Percentiles rank a stretch among this genome's conserved stretches.
Conservation (phyloP, 2,329 filamentous ascomycete species). For the Fusarium protoensiforme region DNA sequence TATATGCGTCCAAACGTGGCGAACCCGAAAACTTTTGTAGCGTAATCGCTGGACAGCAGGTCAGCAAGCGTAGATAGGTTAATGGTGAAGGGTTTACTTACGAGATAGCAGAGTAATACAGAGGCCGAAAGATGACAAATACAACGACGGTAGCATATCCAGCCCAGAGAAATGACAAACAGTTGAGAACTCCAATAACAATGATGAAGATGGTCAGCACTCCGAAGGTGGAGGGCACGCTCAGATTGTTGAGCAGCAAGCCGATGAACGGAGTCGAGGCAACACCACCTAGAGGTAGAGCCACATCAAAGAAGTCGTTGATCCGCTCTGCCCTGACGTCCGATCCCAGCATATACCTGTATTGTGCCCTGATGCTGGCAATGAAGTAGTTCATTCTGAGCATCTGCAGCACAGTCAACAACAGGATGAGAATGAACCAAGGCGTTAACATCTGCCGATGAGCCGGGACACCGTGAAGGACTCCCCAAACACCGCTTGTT, state of each 20-base stretch:
- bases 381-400: constrained; percentile 78
- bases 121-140: constrained; percentile 78
- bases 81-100: constrained; percentile 40
- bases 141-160: constrained; percentile 74
- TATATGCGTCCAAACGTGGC: constrained; percentile 85
- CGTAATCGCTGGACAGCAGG: constrained; percentile 65
- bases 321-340: constrained; percentile 50
- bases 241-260: constrained; percentile 72
- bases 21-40: constrained; percentile 84
- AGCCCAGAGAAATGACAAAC: constrained; percentile 69
- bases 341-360: constrained; percentile 72
- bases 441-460: constrained; percentile 72
- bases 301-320: constrained; percentile 57
- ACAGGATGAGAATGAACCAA: constrained; percentile 78
- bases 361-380: constrained; percentile 76
- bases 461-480: constrained; percentile 73
- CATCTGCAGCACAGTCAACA: constrained; percentile 71
- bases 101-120: constrained; percentile 83
- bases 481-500: constrained; percentile 76
- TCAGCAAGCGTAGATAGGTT: not conserved
- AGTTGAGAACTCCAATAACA: constrained; percentile 69
- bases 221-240: constrained; percentile 68
- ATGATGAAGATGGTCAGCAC: constrained; percentile 70
- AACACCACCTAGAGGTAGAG: constrained; percentile 75
- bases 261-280: constrained; percentile 79